phyloP scores from a whole-genome alignment of 2,329 filamentous ascomycete genomes.

The Sclerotiophoma versabilis region DNA sequence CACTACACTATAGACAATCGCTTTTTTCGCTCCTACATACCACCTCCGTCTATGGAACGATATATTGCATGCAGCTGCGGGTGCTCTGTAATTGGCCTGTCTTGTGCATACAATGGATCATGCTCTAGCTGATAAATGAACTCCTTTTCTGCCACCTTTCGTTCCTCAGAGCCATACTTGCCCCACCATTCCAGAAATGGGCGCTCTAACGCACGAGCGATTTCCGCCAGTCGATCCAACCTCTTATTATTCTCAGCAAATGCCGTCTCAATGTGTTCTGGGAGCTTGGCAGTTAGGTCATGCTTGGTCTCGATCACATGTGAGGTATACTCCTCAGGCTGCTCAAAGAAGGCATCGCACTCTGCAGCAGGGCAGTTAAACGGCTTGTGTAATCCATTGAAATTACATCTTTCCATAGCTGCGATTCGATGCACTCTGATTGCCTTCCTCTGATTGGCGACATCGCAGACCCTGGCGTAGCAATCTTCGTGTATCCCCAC shows the following conservation, averaged over 20 bases:
- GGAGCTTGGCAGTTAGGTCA: not conserved
- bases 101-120: slow-evolving; percentile 5
- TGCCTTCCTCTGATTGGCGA: not conserved
- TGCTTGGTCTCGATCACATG: slow-evolving; percentile 2
- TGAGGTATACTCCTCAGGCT: slow-evolving; percentile 6
- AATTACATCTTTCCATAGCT: slow-evolving; percentile 1
- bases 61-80: not conserved
- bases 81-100: not conserved
- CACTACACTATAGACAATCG: not conserved
- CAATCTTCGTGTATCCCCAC: not conserved
- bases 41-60: not conserved
- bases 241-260: slow-evolving; percentile 17
- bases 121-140: slow-evolving; percentile 5
- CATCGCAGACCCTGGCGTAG: not conserved
- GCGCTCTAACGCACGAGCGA: slow-evolving; percentile 12
- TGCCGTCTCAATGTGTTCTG: not conserved
- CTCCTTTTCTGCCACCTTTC: slow-evolving; percentile 3
- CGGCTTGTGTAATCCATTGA: not conserved
- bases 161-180: slow-evolving; percentile 1
- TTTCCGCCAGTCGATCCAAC: slow-evolving; percentile 4
- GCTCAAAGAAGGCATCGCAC: not conserved
- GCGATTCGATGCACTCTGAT: not conserved
- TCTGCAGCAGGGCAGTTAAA: not conserved
- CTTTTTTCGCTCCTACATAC: not conserved
- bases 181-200: slow-evolving; percentile 8